Percentiles rank a stretch among this genome's conserved stretches.
phyloP scores from a whole-genome alignment of 1,284 basidiomycete genomes.

The Boletus albobrunnescens region DNA sequence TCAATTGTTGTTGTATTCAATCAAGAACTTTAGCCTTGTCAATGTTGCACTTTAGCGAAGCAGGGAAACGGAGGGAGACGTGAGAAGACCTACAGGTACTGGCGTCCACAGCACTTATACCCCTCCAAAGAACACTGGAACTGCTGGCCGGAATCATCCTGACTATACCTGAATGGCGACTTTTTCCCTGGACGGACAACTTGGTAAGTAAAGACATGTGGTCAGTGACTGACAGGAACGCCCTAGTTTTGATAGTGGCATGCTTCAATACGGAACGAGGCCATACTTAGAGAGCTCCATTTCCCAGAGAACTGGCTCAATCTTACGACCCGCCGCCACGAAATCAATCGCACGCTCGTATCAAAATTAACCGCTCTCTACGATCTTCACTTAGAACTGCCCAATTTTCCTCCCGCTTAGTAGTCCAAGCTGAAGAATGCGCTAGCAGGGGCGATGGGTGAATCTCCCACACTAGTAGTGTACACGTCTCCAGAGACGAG shows the following conservation, averaged over 20 bases:
- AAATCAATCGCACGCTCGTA: neutral
- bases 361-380: neutral
- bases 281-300: slow-evolving; percentile 9
- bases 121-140: neutral
- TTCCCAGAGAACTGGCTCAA: neutral
- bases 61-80: slow-evolving; percentile 13
- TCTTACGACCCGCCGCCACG: neutral
- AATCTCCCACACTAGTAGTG: neutral
- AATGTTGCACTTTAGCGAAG: slow-evolving; percentile 9
- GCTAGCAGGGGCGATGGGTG: neutral
- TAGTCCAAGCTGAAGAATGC: neutral
- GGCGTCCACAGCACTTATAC: slow-evolving; percentile 17
- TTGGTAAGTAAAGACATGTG: neutral
- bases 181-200: neutral
- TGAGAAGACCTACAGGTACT: slow-evolving; percentile 14
- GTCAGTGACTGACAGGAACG: neutral
- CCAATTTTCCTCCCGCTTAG: neutral
- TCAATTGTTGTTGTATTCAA: slow-evolving; percentile 11
- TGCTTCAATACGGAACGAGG: neutral
- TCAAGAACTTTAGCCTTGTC: slow-evolving; percentile 8
- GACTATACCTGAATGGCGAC: slow-evolving; percentile 1
- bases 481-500: no score
- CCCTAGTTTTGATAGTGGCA: neutral
- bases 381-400: no score
- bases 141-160: slow-evolving; percentile 10